Conservation (phyloP, 345 rosid genomes). For the Limnanthes douglasii region DNA sequence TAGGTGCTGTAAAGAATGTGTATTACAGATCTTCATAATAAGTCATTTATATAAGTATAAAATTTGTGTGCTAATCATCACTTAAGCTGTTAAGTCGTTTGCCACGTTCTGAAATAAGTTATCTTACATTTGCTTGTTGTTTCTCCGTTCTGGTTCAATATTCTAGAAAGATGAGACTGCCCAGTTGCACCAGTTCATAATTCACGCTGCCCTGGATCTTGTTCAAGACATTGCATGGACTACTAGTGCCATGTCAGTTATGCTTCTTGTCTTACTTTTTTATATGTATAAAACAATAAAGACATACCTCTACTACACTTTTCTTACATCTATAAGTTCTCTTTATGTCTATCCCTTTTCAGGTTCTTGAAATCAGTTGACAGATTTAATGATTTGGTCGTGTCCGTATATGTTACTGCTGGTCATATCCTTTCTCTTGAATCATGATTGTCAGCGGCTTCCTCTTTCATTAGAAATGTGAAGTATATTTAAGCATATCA, state of each 20-base stretch:
- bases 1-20: too few species aligned
- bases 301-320: conserved; percentile 5
- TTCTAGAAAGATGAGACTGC: conserved; percentile 96
- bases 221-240: conserved; percentile 98
- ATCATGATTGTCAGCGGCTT: too few species aligned
- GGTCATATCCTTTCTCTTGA: conserved; percentile 80
- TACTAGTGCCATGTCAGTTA: conserved; percentile 81
- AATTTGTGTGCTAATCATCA: too few species aligned
- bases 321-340: too few species aligned
- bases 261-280: background rate
- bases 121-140: too few species aligned
- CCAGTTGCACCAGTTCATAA: conserved; percentile 80
- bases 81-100: too few species aligned
- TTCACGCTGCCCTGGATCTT: conserved; percentile 89
- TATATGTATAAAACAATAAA: conserved; percentile 1
- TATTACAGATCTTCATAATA: too few species aligned
- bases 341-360: too few species aligned
- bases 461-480: too few species aligned
- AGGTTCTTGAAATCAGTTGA: conserved; percentile 92
- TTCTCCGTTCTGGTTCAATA: background rate
- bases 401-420: conserved; percentile 90
- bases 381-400: conserved; percentile 85
- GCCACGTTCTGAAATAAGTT: too few species aligned
- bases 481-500: too few species aligned
- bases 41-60: too few species aligned